A percentile compares a stretch with the other conserved stretches of the same genome.
Evolutionary conservation across 2,329 filamentous ascomycete genomes (phyloP).

Genomic region (Aspergillus hortae): DNA sequence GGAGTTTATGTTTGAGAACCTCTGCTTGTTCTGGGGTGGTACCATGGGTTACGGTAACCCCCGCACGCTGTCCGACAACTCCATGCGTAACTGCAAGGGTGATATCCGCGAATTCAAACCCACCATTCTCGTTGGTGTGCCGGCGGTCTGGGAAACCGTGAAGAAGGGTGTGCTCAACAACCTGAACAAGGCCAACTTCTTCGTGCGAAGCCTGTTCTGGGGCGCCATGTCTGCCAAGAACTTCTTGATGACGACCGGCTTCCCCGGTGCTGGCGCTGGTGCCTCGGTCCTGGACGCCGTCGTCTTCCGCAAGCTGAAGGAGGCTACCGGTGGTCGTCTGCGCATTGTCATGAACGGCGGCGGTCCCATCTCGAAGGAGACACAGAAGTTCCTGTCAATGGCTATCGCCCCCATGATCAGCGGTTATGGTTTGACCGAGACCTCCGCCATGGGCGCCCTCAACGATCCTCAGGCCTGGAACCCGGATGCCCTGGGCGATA

Average conservation of each 20-base stretch:
- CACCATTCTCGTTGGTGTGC: constrained; percentile 88
- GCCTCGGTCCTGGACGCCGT: constrained; percentile 70
- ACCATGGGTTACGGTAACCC: constrained; percentile 92
- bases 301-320: constrained; percentile 88
- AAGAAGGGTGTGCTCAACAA: constrained; percentile 88
- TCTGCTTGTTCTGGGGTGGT: constrained; percentile 82
- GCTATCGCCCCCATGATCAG: constrained; percentile 90
- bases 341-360: constrained; percentile 93
- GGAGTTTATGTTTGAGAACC: constrained; percentile 92
- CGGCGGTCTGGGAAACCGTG: constrained; percentile 94
- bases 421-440: constrained; percentile 94
- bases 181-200: constrained; percentile 66
- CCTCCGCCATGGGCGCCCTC: constrained; percentile 60
- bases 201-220: constrained; percentile 78
- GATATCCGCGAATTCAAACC: constrained; percentile 91
- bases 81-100: constrained; percentile 83
- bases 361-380: constrained; percentile 82
- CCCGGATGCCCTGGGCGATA: constrained; percentile 69
- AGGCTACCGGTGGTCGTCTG: constrained; percentile 81
- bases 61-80: constrained; percentile 79
- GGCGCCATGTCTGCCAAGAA: constrained; percentile 59
- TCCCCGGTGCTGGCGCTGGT: constrained; percentile 50
- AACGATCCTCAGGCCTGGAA: constrained; percentile 80
- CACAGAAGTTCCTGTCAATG: constrained; percentile 85
- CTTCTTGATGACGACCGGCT: constrained; percentile 53